Evolutionary conservation across 2,329 filamentous ascomycete genomes (phyloP).

Genomic region (Ceratocystis albifundus): DNA sequence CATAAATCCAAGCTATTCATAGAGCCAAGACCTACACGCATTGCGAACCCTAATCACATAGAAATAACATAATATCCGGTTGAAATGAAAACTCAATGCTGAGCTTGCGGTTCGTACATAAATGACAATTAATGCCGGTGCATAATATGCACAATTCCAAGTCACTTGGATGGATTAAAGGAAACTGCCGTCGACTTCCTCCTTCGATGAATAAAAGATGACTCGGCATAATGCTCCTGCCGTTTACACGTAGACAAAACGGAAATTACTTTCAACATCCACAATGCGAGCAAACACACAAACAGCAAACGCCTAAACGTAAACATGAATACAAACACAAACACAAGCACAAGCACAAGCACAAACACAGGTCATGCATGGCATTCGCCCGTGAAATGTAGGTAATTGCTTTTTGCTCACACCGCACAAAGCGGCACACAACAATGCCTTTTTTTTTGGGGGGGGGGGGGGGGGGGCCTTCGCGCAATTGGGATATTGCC

Average conservation of each 20-base stretch:
- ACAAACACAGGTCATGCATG: too few species aligned
- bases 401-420: too few species aligned
- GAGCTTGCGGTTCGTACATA: not conserved
- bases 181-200: not conserved
- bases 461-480: too few species aligned
- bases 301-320: not conserved
- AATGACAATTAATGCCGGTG: not conserved
- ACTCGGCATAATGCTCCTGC: constrained; percentile 7
- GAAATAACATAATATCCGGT: not conserved
- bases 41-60: not conserved
- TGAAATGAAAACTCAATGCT: constrained; percentile 1
- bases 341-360: too few species aligned
- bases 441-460: too few species aligned
- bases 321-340: not conserved
- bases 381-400: too few species aligned
- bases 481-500: too few species aligned
- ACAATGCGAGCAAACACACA: not conserved
- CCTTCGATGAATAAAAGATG: not conserved
- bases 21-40: not conserved
- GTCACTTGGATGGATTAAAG: not conserved
- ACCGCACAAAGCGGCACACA: too few species aligned
- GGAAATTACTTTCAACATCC: not conserved
- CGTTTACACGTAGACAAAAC: not conserved
- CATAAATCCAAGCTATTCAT: not conserved
- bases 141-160: not conserved